These are phyloP conservation scores for Aspergillus clavatus DNA, from an alignment of 2,329 filamentous ascomycete species.

Conservation along the genomic window DNA sequence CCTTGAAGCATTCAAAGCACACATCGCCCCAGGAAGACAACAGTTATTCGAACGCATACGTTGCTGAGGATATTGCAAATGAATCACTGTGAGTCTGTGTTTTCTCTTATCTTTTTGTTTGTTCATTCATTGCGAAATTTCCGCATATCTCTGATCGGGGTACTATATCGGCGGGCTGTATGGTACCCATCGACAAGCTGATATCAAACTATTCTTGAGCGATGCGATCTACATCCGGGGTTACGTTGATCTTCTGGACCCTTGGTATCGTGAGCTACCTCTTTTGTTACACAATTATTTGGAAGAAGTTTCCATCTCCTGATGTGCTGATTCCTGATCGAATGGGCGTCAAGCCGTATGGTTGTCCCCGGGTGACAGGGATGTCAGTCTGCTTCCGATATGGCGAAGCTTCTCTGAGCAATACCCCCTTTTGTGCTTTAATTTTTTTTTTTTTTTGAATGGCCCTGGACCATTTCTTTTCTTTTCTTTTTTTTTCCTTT, in stretches of 20 bases:
- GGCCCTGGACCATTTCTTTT: conserved; percentile 11
- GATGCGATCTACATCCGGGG: conserved; percentile 18
- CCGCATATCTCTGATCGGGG: conserved; percentile 4
- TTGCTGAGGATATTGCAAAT: conserved; percentile 12
- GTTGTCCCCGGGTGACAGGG: conserved; percentile 17
- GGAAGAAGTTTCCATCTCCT: conserved; percentile 13
- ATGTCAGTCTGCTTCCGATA: conserved; percentile 20
- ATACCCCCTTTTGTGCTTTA: conserved; percentile 9
- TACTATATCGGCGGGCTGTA: neutral
- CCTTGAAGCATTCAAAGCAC: conserved; percentile 17
- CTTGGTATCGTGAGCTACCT: conserved; percentile 13
- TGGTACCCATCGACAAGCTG: neutral
- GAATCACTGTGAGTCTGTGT: conserved; percentile 20
- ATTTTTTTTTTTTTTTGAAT: conserved; percentile 24
- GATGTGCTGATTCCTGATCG: conserved; percentile 12
- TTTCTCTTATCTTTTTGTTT: conserved; percentile 8
- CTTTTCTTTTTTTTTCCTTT: conserved; percentile 22
- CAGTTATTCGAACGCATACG: neutral
- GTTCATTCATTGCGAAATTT: conserved; percentile 18
- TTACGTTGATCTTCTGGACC: conserved; percentile 13
- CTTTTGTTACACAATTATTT: conserved; percentile 13
- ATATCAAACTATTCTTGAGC: conserved; percentile 11
- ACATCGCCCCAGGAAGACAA: conserved; percentile 9
- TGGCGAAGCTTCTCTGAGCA: conserved; percentile 9
- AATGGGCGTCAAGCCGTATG: conserved; percentile 15